phyloP scores from a whole-genome alignment of 1,284 basidiomycete species.

The Meira nashicola region DNA sequence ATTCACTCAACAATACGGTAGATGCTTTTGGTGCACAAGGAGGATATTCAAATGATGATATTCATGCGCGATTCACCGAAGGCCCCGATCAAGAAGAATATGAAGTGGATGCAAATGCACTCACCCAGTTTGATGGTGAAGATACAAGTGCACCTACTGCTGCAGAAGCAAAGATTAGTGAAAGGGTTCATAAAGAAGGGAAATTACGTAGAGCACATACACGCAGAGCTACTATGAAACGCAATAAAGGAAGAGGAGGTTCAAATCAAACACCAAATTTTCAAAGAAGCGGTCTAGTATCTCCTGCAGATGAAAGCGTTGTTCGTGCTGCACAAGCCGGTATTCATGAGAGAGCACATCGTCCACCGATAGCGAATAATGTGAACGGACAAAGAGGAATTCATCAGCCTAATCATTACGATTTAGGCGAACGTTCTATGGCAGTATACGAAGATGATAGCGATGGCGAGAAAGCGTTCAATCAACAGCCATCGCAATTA shows the following conservation, averaged over 20 bases:
- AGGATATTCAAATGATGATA: neutral
- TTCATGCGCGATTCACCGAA: constrained; percentile 31
- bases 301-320: too few relatives aligned
- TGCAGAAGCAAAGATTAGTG: constrained; percentile 64
- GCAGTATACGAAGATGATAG: too few relatives aligned
- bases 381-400: too few relatives aligned
- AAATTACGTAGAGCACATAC: constrained; percentile 62
- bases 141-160: constrained; percentile 62
- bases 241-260: constrained; percentile 1
- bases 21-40: neutral
- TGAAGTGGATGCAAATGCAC: constrained; percentile 62
- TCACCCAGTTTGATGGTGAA: constrained; percentile 76
- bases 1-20: neutral
- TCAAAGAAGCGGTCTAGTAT: too few relatives aligned
- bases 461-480: too few relatives aligned
- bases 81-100: constrained; percentile 56
- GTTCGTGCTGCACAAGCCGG: too few relatives aligned
- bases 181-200: constrained; percentile 65
- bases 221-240: constrained; percentile 25
- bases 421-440: too few relatives aligned
- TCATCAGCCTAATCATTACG: too few relatives aligned
- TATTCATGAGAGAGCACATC: too few relatives aligned
- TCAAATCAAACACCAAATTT: neutral
- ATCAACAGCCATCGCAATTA: too few relatives aligned
- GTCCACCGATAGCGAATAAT: too few relatives aligned